These are phyloP conservation scores for Microdochium nivale DNA, from an alignment of 2,329 filamentous ascomycete species.

Conservation along the genomic window DNA sequence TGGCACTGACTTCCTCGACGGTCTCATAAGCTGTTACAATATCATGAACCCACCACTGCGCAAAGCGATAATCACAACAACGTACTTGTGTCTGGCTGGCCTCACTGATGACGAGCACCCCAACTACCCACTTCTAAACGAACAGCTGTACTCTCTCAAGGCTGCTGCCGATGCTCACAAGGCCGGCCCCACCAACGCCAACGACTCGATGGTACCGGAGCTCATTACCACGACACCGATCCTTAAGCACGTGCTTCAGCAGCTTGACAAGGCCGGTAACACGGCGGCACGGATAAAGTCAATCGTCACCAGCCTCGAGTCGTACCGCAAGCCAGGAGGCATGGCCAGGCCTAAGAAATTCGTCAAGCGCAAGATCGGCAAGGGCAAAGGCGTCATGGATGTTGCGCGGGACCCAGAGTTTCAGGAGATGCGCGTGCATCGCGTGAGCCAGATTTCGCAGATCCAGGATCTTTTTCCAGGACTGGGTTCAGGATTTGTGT, in stretches of 20 bases:
- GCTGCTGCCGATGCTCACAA: conserved; percentile 58
- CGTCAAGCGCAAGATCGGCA: conserved; percentile 48
- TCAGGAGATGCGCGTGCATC: conserved; percentile 62
- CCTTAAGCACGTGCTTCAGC: conserved; percentile 51
- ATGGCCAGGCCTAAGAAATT: conserved; percentile 41
- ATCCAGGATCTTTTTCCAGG: conserved; percentile 93
- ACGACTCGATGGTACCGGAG: conserved; percentile 70
- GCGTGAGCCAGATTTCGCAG: conserved; percentile 76
- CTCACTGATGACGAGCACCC: conserved; percentile 58
- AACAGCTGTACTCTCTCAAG: conserved; percentile 78
- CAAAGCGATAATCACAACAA: conserved; percentile 60
- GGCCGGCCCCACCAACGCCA: conserved; percentile 42
- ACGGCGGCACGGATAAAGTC: conserved; percentile 48
- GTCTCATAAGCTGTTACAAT: conserved; percentile 56
- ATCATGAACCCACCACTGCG: conserved; percentile 55
- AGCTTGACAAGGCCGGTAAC: conserved; percentile 37
- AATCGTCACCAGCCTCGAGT: conserved; percentile 50
- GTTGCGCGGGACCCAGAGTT: conserved; percentile 27
- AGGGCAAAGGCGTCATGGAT: conserved; percentile 49
- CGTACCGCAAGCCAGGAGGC: conserved; percentile 48
- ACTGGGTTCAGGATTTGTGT: conserved; percentile 73
- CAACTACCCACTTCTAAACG: conserved; percentile 67
- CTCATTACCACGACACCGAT: conserved; percentile 75
- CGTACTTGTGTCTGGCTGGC: conserved; percentile 67
- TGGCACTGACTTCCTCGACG: conserved; percentile 82